These are phyloP conservation scores for Candida berthetii DNA, from an alignment of 805 yeast genomes.

Conservation along the genomic window DNA sequence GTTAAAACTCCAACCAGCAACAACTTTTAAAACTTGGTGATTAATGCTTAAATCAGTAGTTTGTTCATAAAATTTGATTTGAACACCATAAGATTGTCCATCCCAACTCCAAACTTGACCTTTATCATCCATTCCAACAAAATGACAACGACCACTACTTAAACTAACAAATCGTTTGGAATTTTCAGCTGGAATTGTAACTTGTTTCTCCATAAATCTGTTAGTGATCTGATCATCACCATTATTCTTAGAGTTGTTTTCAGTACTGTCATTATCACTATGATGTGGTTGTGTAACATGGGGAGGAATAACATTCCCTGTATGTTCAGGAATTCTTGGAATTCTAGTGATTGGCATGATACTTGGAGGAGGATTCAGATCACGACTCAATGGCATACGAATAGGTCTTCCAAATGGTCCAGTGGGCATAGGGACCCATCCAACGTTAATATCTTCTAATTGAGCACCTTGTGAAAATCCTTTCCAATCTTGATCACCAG, in stretches of 20 bases:
- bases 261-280: no score
- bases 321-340: no score
- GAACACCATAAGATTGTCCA: conserved; percentile 34
- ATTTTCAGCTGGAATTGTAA: conserved; percentile 12
- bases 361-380: no score
- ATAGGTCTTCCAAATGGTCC: background rate
- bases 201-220: conserved; percentile 9
- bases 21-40: conserved; percentile 35
- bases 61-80: conserved; percentile 29
- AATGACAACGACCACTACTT: conserved; percentile 60
- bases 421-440: background rate
- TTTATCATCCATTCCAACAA: conserved; percentile 48
- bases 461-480: conserved; percentile 1
- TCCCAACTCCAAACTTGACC: conserved; percentile 62
- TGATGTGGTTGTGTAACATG: no score
- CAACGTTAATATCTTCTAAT: background rate
- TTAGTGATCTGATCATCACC: background rate
- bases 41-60: conserved; percentile 9
- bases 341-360: no score
- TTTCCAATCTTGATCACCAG: conserved; percentile 28
- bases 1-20: conserved; percentile 65
- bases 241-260: background rate
- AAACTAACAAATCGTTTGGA: conserved; percentile 35
- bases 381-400: background rate
- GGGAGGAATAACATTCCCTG: no score